A percentile compares a stretch with the other conserved stretches of the same genome.
These are phyloP conservation scores for Basidiobolus meristosporus DNA, from an alignment of 371 early-diverging fungal species.

Conservation along the genomic window DNA sequence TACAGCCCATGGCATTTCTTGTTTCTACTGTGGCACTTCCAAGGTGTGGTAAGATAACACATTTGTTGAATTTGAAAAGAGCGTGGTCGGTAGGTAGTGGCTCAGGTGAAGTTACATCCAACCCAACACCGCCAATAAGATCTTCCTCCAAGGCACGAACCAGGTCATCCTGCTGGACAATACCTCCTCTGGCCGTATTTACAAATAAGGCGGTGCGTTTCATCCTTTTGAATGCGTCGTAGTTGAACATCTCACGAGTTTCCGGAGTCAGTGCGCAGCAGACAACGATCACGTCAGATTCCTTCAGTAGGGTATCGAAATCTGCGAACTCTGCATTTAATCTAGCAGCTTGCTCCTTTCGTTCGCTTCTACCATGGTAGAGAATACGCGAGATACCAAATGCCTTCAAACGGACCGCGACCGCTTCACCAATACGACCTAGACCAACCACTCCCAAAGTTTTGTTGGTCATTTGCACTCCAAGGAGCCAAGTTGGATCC, in stretches of 20 bases:
- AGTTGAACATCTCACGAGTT: constrained; percentile 49
- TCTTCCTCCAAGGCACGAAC: constrained; percentile 42
- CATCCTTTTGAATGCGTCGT: constrained; percentile 41
- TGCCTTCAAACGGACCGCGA: constrained; percentile 42
- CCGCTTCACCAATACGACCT: constrained; percentile 68
- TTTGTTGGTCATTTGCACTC: constrained; percentile 19
- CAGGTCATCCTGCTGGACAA: constrained; percentile 58
- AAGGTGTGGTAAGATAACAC: constrained; percentile 30
- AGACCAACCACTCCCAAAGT: constrained; percentile 73
- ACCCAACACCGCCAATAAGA: constrained; percentile 42
- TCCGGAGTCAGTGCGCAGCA: constrained; percentile 49
- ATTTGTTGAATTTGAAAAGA: constrained; percentile 34
- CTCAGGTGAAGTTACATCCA: constrained; percentile 81
- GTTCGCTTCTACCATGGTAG: constrained; percentile 24
- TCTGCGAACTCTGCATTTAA: constrained; percentile 18
- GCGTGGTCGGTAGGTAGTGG: constrained; percentile 42
- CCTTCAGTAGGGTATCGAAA: constrained; percentile 27
- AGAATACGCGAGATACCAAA: constrained; percentile 37
- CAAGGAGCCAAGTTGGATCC: constrained; percentile 53
- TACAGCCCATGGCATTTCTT: constrained; percentile 53
- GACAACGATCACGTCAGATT: constrained; percentile 51
- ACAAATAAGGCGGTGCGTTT: constrained; percentile 47
- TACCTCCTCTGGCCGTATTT: constrained; percentile 63
- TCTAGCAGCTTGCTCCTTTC: constrained; percentile 12
- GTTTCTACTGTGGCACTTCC: constrained; percentile 73